phyloP scores from a whole-genome alignment of 1,284 basidiomycete species.

The Sphaerobolus stellatus region DNA sequence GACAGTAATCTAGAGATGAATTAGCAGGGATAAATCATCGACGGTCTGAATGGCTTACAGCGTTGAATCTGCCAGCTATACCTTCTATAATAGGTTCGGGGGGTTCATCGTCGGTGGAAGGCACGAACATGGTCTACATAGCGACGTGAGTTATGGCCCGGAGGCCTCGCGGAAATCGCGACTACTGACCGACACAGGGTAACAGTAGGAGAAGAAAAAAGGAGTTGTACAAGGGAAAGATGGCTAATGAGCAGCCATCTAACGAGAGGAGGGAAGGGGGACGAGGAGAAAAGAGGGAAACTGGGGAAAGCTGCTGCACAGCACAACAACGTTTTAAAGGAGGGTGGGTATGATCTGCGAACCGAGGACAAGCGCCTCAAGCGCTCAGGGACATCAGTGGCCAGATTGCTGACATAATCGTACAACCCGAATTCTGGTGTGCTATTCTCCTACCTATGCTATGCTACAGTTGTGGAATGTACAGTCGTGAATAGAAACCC shows the following conservation, averaged over 20 bases:
- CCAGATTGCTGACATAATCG: too few species aligned
- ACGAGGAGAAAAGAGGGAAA: background rate
- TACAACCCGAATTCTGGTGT: too few species aligned
- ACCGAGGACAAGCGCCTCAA: background rate
- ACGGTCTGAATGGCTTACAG: conserved; percentile 79
- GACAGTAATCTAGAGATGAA: conserved; percentile 51
- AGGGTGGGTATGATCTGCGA: background rate
- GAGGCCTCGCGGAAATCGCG: conserved; percentile 14
- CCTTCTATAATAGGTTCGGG: background rate
- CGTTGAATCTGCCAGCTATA: too few species aligned
- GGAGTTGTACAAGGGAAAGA: background rate
- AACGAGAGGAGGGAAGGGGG: background rate
- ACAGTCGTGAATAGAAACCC: too few species aligned
- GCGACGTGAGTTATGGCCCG: conserved; percentile 11
- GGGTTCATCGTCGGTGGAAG: conserved; percentile 4
- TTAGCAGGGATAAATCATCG: conserved; percentile 91
- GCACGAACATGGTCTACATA: conserved; percentile 9
- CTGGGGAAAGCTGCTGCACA: background rate
- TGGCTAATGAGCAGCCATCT: conserved; percentile 10
- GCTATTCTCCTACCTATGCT: too few species aligned
- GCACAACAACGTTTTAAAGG: background rate
- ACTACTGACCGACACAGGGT: conserved; percentile 9
- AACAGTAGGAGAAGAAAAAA: conserved; percentile 7
- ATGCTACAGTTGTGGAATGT: too few species aligned
- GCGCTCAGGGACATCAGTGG: too few species aligned